Evolutionary conservation across 371 early-diverging fungal species (phyloP), one percentile per base, ranked within the genome.

Genomic region (Circinella umbellata): DNA sequence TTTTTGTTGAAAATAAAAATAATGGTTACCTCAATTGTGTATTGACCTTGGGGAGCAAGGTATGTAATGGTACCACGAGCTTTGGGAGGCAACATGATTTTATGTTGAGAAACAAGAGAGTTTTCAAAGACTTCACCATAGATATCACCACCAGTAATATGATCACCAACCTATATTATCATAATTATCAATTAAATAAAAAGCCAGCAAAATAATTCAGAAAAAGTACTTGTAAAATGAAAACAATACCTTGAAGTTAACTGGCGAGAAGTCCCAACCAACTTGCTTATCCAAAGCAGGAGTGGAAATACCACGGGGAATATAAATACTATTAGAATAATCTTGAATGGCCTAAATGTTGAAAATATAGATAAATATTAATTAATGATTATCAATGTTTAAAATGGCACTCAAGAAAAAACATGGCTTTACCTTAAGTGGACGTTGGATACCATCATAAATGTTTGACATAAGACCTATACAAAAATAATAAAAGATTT

Each of bases 391-490:
- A 47, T 72, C 49, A 46, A 27, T 27, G 63, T 54, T 61, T 61
- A 20, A 17, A 47, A 5, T 14, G 17, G 20, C 10, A 63, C 7
- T 63, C 13, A 4, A 49, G 57, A 14, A 35, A 14, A 7, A n/a
- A 27, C 66, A 15, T 34, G 14, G 49, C 35, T 11, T 72, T 69
- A 90, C 90, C 86, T 96, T 94, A 67, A 99, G 89, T 39, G 99
- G 99, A 70, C 99, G 94, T 83, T 99, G 99, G 80, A 99, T 99
- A 78, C 99, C 99, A 81, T 99, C 99, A 80, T 94, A 99, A 71
- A 99, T 99, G 88, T 99, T 99, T 73, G 93, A 90, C 91, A 97
- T 95, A 49, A 99, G 89, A 70, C 98, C 91, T 89, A 55, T 20
- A 54, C 27, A 55, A 42, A 42, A 42, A 9, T 27, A 27, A 42